Conservation (phyloP, 257 asterid species). For the Linaria vulgaris region DNA sequence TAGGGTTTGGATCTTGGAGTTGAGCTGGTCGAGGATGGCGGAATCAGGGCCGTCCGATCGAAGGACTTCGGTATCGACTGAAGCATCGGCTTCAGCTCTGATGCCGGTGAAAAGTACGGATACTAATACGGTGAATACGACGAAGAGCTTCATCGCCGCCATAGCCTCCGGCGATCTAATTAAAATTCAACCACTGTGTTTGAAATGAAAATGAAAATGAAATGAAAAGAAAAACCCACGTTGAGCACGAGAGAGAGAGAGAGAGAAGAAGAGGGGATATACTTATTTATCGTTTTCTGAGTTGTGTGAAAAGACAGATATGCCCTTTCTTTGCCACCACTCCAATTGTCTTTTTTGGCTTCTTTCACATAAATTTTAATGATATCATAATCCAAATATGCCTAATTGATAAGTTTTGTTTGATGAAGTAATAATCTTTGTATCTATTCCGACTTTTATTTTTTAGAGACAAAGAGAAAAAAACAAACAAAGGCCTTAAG, state of each 20-base stretch:
- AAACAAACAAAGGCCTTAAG: too few species aligned
- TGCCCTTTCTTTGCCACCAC: too few species aligned
- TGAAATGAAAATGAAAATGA: background rate
- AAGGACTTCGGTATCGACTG: constrained; percentile 26
- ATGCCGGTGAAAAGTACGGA: constrained; percentile 30
- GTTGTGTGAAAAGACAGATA: background rate
- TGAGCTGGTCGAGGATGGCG: constrained; percentile 37
- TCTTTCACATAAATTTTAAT: too few species aligned
- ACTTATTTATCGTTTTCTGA: constrained; percentile 1
- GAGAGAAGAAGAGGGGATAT: too few species aligned
- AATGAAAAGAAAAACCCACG: background rate
- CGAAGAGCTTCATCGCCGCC: constrained; percentile 40
- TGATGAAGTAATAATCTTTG: too few species aligned
- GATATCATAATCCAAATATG: too few species aligned
- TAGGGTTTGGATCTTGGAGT: constrained; percentile 57
- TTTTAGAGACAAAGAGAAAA: too few species aligned
- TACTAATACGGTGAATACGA: constrained; percentile 24
- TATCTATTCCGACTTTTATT: too few species aligned
- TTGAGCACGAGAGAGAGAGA: constrained; percentile 4
- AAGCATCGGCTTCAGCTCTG: constrained; percentile 36
- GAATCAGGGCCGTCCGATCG: constrained; percentile 43
- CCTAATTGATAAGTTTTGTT: too few species aligned
- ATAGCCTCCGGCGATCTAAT: constrained; percentile 31
- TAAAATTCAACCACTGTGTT: background rate
- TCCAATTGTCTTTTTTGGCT: too few species aligned